These are phyloP conservation scores for Nasturtium officinale DNA, from an alignment of 345 rosid species.

Conservation along the genomic window DNA sequence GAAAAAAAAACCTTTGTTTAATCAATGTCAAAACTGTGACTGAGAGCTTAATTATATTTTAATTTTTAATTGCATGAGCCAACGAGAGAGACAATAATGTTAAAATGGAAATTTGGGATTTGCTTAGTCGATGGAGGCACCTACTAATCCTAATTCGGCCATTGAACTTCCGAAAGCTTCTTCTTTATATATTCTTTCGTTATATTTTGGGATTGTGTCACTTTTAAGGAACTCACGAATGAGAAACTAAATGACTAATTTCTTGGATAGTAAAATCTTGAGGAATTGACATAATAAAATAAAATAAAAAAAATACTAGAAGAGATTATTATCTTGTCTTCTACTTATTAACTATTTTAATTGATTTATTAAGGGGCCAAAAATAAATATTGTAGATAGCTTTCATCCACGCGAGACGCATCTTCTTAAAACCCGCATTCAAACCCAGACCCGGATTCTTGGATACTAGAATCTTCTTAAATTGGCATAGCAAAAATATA, in stretches of 20 bases:
- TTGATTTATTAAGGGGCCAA: neutral
- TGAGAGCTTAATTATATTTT: neutral
- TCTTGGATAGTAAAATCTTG: neutral
- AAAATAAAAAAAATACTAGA: too few species aligned
- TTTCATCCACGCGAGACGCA: neutral
- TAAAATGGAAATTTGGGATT: too few species aligned
- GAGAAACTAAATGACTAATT: neutral
- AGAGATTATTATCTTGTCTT: neutral
- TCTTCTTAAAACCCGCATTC: too few species aligned
- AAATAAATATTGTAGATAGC: neutral
- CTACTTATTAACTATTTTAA: neutral
- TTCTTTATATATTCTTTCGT: neutral
- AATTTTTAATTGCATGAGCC: too few species aligned
- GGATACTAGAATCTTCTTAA: too few species aligned
- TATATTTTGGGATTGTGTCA: neutral
- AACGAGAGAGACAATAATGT: too few species aligned
- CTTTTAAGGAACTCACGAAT: neutral
- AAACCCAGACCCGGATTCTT: too few species aligned
- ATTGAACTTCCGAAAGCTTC: too few species aligned
- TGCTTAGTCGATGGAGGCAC: neutral
- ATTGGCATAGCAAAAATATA: too few species aligned
- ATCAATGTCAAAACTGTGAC: neutral
- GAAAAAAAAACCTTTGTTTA: neutral
- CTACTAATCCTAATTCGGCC: neutral
- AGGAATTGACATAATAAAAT: neutral